A percentile compares a stretch with the other conserved stretches of the same genome.
Evolutionary conservation across 2,329 filamentous ascomycete genomes (phyloP).

Genomic region (Metarhizium album): DNA sequence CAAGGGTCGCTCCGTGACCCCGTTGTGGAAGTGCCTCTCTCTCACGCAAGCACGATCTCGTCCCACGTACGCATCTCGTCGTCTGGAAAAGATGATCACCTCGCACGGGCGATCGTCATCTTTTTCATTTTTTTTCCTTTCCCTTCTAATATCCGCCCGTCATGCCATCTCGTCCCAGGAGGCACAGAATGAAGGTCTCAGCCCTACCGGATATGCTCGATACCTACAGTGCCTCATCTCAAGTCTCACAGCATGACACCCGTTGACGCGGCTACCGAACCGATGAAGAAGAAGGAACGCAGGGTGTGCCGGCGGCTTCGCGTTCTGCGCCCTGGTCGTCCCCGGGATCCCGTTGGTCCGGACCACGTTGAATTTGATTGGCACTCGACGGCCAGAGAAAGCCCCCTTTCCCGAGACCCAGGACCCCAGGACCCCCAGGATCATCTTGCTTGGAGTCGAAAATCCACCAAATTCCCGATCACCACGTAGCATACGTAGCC

Average conservation of each 20-base stretch:
- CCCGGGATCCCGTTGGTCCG: too few species aligned
- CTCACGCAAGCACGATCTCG: conserved; percentile 6
- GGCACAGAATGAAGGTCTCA: conserved; percentile 7
- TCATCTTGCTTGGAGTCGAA: background rate
- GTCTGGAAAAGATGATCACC: conserved; percentile 7
- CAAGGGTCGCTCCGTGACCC: background rate
- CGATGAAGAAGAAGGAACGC: conserved; percentile 2
- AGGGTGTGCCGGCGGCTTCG: background rate
- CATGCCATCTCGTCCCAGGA: background rate
- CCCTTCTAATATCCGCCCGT: background rate
- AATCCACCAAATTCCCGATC: background rate
- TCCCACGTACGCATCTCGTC: conserved; percentile 5
- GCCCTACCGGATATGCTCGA: conserved; percentile 9
- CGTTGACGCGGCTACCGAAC: conserved; percentile 5
- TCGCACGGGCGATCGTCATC: conserved; percentile 8
- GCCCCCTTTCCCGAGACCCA: too few species aligned
- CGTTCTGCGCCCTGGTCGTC: background rate
- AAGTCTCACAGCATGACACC: conserved; percentile 9
- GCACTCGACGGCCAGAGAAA: too few species aligned
- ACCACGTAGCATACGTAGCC: background rate
- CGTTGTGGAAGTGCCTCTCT: background rate
- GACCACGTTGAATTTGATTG: too few species aligned
- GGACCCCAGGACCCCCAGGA: too few species aligned
- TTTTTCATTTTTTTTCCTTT: background rate
- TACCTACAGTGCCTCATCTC: conserved; percentile 6